Conservation (phyloP, 495 filamentous ascomycete genomes). For the Chaetomium fimeti region DNA sequence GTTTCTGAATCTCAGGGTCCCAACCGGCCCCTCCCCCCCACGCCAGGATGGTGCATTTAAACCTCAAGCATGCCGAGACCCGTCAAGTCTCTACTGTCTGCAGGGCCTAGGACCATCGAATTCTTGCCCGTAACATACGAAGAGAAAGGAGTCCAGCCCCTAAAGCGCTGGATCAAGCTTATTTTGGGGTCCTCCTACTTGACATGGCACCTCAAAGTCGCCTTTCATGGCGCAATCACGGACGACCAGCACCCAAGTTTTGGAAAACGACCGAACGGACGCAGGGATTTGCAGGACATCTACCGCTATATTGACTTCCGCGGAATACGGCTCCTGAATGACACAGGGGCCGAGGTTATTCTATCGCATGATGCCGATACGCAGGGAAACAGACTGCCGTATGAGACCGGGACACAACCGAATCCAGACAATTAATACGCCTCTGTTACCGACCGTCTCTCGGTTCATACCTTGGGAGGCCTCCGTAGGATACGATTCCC, state of each 20-base stretch:
- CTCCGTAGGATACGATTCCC: not conserved
- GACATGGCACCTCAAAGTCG: slow-evolving; percentile 7
- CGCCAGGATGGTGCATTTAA: no score
- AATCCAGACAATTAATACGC: not conserved
- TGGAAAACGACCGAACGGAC: slow-evolving; percentile 2
- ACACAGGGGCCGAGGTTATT: slow-evolving; percentile 3
- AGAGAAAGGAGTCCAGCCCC: not conserved
- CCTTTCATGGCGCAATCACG: not conserved
- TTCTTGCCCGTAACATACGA: slow-evolving; percentile 4
- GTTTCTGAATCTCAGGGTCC: no score
- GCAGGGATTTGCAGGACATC: slow-evolving; percentile 6
- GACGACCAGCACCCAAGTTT: not conserved
- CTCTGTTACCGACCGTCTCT: not conserved
- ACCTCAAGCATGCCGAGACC: no score
- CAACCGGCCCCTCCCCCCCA: no score
- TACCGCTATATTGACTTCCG: slow-evolving; percentile 1
- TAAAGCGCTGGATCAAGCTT: slow-evolving; percentile 5
- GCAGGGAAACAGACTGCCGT: not conserved
- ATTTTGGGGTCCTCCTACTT: not conserved
- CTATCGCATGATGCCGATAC: not conserved
- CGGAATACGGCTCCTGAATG: not conserved
- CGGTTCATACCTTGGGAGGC: not conserved
- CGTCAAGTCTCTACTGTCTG: no score
- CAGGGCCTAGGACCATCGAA: not conserved
- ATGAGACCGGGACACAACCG: not conserved